phyloP scores from a whole-genome alignment of 306 rosid species.

The Rubus parviflorus region DNA sequence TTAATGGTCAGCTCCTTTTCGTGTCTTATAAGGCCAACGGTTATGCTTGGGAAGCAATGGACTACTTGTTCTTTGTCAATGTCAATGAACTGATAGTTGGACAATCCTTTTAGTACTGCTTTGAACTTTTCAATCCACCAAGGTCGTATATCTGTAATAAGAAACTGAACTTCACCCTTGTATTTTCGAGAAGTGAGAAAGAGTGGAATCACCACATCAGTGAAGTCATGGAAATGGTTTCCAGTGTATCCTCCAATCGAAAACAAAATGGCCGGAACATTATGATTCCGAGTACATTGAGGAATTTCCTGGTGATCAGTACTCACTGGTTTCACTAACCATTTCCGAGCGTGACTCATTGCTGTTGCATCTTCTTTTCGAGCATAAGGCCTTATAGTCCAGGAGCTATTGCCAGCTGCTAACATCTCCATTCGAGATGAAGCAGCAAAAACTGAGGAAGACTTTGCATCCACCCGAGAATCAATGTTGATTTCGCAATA shows the following conservation, averaged over 20 bases:
- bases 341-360: conserved; percentile 49
- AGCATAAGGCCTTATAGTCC: conserved; percentile 77
- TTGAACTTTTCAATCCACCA: conserved; percentile 59
- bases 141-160: conserved; percentile 41
- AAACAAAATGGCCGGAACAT: conserved; percentile 67
- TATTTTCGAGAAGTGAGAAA: conserved; percentile 61
- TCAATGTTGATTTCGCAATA: conserved; percentile 57
- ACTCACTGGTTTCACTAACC: conserved; percentile 51
- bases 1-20: conserved; percentile 52
- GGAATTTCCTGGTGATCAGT: conserved; percentile 29
- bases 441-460: conserved; percentile 49
- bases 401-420: conserved; percentile 37
- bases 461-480: conserved; percentile 48
- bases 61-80: conserved; percentile 56
- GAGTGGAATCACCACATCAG: conserved; percentile 69
- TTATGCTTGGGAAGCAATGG: conserved; percentile 73
- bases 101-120: conserved; percentile 46
- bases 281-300: conserved; percentile 49
- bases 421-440: conserved; percentile 31
- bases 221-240: conserved; percentile 86
- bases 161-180: conserved; percentile 70
- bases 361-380: conserved; percentile 55
- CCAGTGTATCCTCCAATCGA: conserved; percentile 74
- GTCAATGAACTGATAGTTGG: conserved; percentile 54
- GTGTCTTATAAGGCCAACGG: conserved; percentile 66